Base-by-base conservation (phyloP, 139 green algal species). In the Penium margaritaceum region DNA sequence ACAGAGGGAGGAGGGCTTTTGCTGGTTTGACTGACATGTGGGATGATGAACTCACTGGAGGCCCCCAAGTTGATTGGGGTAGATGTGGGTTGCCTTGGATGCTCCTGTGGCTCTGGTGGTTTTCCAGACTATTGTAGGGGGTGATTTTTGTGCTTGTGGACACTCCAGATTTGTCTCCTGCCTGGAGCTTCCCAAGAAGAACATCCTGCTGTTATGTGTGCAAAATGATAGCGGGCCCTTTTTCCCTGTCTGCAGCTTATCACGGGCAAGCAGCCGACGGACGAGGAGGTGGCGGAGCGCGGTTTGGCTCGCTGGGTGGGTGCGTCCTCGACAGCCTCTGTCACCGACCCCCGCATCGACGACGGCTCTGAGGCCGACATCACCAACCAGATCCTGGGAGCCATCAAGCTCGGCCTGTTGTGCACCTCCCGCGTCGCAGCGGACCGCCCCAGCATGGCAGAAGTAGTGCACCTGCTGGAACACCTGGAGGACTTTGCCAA, bases 381-480 rank as follows among this genome's bases (percentile, higher is more conserved):
- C 19, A 54, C 36, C 29, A 21, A 76, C 27, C 51, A 76, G 51
- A 30, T 76, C 19, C 6, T 76, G 27, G 68, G 68, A 2, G 46
- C 68, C 3, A n/a, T 76, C 14, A 64, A 65, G 39, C 51, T 76
- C 14, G 68, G 68, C n/a, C 51, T 69, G 36, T 37, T 76, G 68
- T 76, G 68, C 46, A 38, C 68, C 0, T 38, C 68, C 9, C 38
- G 60, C 14, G 68, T 55, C n/a, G 29, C 68, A 0, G 27, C 24
- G 0, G 60, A 44, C 15, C 32, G 68, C 27, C 68, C 68, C 32
- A 69, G 34, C 68, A 76, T 76, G 68, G 53, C 57, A 30, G 68
- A 76, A 51, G 60, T 76, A 15, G 68, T 76, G 51, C 60, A 76
- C 27, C 37, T 76, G 68, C 68, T 76, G 37, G 68, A 76, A 30